Evolutionary conservation across 768 basidiomycete genomes (phyloP), one percentile per base, ranked within the genome.

Genomic region (Lactarius vividus): DNA sequence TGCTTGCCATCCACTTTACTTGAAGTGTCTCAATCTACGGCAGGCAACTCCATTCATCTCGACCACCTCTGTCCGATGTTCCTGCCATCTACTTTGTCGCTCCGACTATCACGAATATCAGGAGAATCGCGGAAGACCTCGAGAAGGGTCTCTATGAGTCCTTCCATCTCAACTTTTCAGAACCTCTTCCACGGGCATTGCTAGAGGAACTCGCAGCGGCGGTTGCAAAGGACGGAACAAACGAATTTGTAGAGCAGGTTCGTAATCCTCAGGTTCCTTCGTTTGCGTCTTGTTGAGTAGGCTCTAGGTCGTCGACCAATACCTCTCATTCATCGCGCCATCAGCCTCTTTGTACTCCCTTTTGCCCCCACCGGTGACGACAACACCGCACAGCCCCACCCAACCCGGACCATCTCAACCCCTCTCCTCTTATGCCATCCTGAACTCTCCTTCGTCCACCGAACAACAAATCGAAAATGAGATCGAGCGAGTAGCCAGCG

Each of bases 71-170:
- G 46, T 85, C 92, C 13, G 97, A 99, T 75, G 97, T 99, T 1
- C 97, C 97, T 20, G 95, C 97, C 1, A 84, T 98, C 35, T 99
- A 99, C 80, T 97, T 99, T 74, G 91, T 98, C 59, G 85, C 94
- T 0, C 96, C 97, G 0, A 96, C 94, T 2, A 79, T 92, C 15
- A 78, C 80, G 61, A 99, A 98, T 74, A 84, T 98, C 71, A 82
- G 84, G 65, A 85, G 96, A 67, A 96, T 99, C 82, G 90, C 94
- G 18, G 89, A 96, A 75, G 97, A 99, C 77, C 84, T 98, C 42
- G 87, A 88, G 75, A 92, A 94, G 73, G 81, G 83, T 31, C 82
- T 98, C 54, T 99, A 99, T 74, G 93, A 97, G 72, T 88, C 93
- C 0, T 95, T 91, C 75, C 91, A 98, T 75, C 81, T 99, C 69